A percentile compares a stretch with the other conserved stretches of the same genome.
Conservation (phyloP, 768 basidiomycete genomes). For the Pleurotus platypus region DNA sequence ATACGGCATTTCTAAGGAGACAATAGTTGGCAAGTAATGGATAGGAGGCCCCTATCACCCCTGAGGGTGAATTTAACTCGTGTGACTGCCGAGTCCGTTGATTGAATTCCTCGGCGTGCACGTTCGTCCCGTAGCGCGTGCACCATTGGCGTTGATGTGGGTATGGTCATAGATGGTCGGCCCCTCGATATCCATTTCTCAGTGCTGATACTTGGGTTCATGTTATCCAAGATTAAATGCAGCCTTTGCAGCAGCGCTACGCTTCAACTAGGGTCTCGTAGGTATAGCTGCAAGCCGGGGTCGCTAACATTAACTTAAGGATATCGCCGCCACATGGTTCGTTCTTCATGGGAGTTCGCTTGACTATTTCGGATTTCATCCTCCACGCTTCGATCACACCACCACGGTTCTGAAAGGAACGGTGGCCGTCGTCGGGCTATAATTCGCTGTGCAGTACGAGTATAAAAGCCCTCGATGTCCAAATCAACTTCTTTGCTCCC, state of each 20-base stretch:
- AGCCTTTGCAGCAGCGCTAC: too few relatives aligned
- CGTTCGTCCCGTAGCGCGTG: constrained; percentile 4
- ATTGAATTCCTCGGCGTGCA: neutral
- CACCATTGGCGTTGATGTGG: neutral
- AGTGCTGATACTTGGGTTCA: too few relatives aligned
- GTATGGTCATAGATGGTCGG: neutral
- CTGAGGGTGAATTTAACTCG: too few relatives aligned
- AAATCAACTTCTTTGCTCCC: neutral
- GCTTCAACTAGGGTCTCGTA: too few relatives aligned
- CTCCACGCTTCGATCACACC: neutral
- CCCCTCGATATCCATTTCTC: too few relatives aligned
- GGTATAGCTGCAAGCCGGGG: too few relatives aligned
- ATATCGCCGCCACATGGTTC: neutral
- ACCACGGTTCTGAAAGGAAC: constrained; percentile 2
- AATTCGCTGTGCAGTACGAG: neutral
- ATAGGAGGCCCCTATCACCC: too few relatives aligned
- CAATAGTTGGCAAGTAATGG: too few relatives aligned
- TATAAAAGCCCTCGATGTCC: neutral
- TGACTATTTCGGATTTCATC: neutral
- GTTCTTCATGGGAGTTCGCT: constrained; percentile 7
- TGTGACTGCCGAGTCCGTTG: too few relatives aligned
- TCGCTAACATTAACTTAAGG: neutral
- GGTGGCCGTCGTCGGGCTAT: neutral
- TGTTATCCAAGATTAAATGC: too few relatives aligned
- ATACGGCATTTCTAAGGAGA: too few relatives aligned